Evolutionary conservation across 805 yeast genomes (phyloP), one percentile per base, ranked within the genome.

Genomic region (Pichia exigua): DNA sequence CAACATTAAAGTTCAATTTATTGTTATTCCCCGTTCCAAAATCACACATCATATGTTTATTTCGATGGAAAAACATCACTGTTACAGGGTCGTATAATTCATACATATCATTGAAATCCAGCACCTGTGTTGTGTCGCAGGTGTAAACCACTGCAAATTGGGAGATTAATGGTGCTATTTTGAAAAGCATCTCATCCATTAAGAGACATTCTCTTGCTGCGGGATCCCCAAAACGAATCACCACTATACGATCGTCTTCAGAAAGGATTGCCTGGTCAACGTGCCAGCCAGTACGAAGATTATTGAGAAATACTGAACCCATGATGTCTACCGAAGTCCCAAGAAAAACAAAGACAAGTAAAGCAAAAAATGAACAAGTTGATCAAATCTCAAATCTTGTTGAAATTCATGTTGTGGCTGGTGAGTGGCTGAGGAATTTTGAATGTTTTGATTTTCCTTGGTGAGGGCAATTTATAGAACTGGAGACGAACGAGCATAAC

Each of bases 21-120:
- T 94, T 94, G 68, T 94, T 94, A 65, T 94, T 90, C 32, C 99
- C 99, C 0, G 98, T 94, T 2, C 99, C 99, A 67, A 91, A 90
- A 72, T 94, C 99, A 68, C 97, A 88, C 95, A 94, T 82, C 95
- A 92, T 91, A 67, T 92, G 98, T 65, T 89, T 86, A 70, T 92
- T 92, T 48, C 95, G 73, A 69, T 78, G 89, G 67, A 94, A 92
- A 64, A 92, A 91, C 98, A 94, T 94, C 48, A 94, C 74, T 44
- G 96, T 83, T 75, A 88, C 79, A 17, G 96, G 95, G 61, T 91
- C 98, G 63, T 83, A 87, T 44, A 90, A 70, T 64, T 89, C 96
- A 65, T 90, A 90, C 92, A 89, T 87, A 62, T 80, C 75, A 59
- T 85, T 92, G 69, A 94, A 94, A 60, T 90, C 99, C 0, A 92